Evolutionary conservation across 2,329 filamentous ascomycete genomes (phyloP).

Genomic region (Rosellinia necatrix): DNA sequence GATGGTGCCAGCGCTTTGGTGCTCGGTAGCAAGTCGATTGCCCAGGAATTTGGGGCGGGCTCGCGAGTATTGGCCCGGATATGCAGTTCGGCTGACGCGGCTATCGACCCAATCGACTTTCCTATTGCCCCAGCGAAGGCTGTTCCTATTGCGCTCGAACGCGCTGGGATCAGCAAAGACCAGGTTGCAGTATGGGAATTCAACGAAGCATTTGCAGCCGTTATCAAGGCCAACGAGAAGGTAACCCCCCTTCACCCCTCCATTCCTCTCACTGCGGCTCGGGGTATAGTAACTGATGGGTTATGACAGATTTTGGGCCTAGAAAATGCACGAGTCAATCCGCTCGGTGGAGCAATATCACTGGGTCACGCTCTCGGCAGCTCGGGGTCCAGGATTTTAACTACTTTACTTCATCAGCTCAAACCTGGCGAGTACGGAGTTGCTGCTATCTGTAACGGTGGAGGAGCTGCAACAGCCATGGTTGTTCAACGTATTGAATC

Average conservation of each 20-base stretch:
- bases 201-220: conserved; percentile 96
- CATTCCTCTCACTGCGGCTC: neutral
- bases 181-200: conserved; percentile 97
- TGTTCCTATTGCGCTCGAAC: conserved; percentile 84
- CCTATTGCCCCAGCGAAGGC: conserved; percentile 90
- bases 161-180: conserved; percentile 87
- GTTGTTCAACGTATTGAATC: conserved; percentile 81
- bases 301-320: conserved; percentile 73
- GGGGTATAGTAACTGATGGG: conserved; percentile 3
- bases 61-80: conserved; percentile 88
- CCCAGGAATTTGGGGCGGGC: conserved; percentile 75
- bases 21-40: conserved; percentile 78
- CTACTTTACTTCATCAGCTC: conserved; percentile 88
- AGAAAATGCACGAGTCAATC: conserved; percentile 80
- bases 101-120: conserved; percentile 91
- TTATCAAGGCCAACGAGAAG: conserved; percentile 94
- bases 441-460: conserved; percentile 96
- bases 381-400: conserved; percentile 89
- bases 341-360: conserved; percentile 87
- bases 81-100: conserved; percentile 84
- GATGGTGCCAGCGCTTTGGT: conserved; percentile 93
- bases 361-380: conserved; percentile 91
- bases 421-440: conserved; percentile 92
- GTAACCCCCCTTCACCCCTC: conserved; percentile 53
- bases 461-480: conserved; percentile 87